A percentile compares a stretch with the other conserved stretches of the same genome.
Evolutionary conservation across 2,329 filamentous ascomycete species (phyloP).

Genomic region (Tolypocladium sp.): DNA sequence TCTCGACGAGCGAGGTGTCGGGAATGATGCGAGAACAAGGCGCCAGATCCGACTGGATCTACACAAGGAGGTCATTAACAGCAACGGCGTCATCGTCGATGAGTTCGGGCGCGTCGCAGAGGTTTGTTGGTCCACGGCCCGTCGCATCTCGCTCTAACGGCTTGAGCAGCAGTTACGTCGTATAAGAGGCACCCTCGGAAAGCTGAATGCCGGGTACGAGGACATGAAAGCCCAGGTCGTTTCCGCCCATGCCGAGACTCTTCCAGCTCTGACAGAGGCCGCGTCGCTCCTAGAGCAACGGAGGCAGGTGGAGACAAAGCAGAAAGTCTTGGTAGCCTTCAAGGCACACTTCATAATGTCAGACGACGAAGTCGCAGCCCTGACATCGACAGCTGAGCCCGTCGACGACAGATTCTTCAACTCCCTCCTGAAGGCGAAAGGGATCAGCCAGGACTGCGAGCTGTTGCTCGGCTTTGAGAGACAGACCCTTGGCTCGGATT

Average conservation of each 20-base stretch:
- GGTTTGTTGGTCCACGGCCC: constrained; percentile 36
- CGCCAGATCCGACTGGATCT: constrained; percentile 73
- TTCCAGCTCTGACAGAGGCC: constrained; percentile 68
- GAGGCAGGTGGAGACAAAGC: constrained; percentile 67
- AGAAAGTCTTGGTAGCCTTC: constrained; percentile 69
- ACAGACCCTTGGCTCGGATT: constrained; percentile 76
- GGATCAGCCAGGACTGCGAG: constrained; percentile 81
- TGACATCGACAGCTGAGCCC: constrained; percentile 72
- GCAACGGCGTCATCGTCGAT: constrained; percentile 79
- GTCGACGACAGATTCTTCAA: constrained; percentile 81
- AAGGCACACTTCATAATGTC: constrained; percentile 75
- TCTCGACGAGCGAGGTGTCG: constrained; percentile 61
- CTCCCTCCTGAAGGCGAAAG: constrained; percentile 69
- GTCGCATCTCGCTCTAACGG: constrained; percentile 12
- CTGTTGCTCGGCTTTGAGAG: constrained; percentile 83
- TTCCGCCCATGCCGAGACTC: constrained; percentile 66
- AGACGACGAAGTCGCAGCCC: constrained; percentile 64
- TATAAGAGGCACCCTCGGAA: constrained; percentile 70
- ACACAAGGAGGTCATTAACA: constrained; percentile 86
- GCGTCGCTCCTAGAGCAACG: constrained; percentile 63
- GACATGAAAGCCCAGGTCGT: constrained; percentile 72
- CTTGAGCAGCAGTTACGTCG: constrained; percentile 67
- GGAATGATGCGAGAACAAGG: constrained; percentile 69
- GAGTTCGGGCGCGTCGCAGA: constrained; percentile 88
- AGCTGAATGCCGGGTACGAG: constrained; percentile 69